Evolutionary conservation across 805 yeast genomes (phyloP).

Genomic region (Pichia deserticola): DNA sequence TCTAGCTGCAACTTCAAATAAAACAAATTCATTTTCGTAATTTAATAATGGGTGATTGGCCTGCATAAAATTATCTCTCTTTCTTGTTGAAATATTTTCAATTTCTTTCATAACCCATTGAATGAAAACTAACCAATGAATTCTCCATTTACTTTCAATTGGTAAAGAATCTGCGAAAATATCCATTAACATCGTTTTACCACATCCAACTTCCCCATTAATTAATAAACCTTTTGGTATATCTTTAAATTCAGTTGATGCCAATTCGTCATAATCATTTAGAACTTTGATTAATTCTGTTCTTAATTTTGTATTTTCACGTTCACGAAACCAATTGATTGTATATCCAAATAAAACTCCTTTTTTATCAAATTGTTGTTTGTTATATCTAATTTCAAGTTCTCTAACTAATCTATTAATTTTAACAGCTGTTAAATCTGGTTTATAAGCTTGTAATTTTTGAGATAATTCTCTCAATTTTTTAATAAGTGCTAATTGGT

Average conservation of each 20-base stretch:
- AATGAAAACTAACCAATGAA: conserved; percentile 68
- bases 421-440: conserved; percentile 41
- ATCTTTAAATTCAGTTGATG: conserved; percentile 40
- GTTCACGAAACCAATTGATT: conserved; percentile 23
- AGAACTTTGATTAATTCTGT: conserved; percentile 42
- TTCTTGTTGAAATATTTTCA: conserved; percentile 43
- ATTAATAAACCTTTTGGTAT: conserved; percentile 60
- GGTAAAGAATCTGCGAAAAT: conserved; percentile 63
- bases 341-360: conserved; percentile 21
- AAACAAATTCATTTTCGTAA: conserved; percentile 54
- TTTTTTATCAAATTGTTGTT: conserved; percentile 11
- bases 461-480: conserved; percentile 56
- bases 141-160: conserved; percentile 52
- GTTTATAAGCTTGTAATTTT: conserved; percentile 53
- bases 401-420: conserved; percentile 33
- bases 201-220: conserved; percentile 68
- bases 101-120: conserved; percentile 61
- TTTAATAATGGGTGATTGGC: conserved; percentile 27
- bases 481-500: conserved; percentile 56
- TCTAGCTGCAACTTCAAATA: conserved; percentile 60
- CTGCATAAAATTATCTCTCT: conserved; percentile 26
- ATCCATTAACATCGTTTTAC: conserved; percentile 68
- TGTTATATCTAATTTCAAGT: conserved; percentile 23
- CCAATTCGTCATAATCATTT: conserved; percentile 38
- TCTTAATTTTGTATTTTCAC: conserved; percentile 10